Base-by-base conservation (phyloP, 768 basidiomycete species). In the Pholiota microspora region DNA sequence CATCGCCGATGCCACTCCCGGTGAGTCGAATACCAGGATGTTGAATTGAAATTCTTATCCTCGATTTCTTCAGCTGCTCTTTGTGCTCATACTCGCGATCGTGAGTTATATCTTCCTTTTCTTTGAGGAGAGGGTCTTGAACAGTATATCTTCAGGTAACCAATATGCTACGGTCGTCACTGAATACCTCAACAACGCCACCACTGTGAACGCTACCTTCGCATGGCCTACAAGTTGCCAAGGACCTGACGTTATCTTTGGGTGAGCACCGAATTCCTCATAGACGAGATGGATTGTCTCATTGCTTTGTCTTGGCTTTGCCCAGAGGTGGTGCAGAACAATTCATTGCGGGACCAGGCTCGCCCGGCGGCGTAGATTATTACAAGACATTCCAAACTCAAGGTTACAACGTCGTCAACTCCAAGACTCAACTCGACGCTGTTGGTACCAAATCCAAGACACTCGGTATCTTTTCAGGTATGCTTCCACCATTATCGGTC, bases 1-100 rank as follows among this genome's bases (percentile, higher is more conserved):
- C 51, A 75, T 77, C 32, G 73, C 73, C 4, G 76, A 77, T 63
- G 76, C 76, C 21, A 77, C 76, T 16, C 76, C 76, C 32, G 72
- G 73, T 69, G 55, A 23, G 64, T 58, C 42, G 38, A 25, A 34
- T 6, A 40, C 18, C 13, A 13, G 8, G 21, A 28, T 25, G 36
- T 10, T 29, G 6, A 34, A 53, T 18, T 36, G 24, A 4, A 6
- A 31, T 31, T 10, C 36, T n/a, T 28, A 7, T 35, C n/a, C 28
- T 18, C 18, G 12, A 16, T 18, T 12, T 27, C 46, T 40, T 13
- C 23, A 72, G 75, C 73, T 48, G 75, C 69, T 48, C 67, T 76
- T 15, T 77, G 76, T 53, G 63, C 73, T 4, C 75, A 76, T 55
- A 76, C 76, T 32, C 69, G 74, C 49, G 67, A 73, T 54, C 75